A percentile compares a stretch with the other conserved stretches of the same genome.
These are phyloP conservation scores for Pseudomonodictys pantanalensis DNA, from an alignment of 495 filamentous ascomycete genomes.

Conservation along the genomic window DNA sequence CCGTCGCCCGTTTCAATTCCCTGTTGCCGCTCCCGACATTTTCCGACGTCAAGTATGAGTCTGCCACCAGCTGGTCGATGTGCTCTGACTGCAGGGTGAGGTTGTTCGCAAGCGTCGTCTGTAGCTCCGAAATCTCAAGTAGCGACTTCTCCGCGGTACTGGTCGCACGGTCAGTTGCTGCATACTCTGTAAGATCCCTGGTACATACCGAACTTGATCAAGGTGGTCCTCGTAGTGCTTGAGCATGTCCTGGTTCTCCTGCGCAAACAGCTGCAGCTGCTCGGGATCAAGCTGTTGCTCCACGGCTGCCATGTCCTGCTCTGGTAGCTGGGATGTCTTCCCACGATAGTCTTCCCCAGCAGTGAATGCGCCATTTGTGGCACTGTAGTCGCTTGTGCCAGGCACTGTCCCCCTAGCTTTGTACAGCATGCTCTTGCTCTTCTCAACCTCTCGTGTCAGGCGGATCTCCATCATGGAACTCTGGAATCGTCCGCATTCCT, in stretches of 20 bases:
- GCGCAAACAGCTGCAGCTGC: constrained; percentile 87
- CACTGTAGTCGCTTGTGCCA: constrained; percentile 24
- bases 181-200: background rate
- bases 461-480: constrained; percentile 87
- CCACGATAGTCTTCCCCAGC: constrained; percentile 5
- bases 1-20: constrained; percentile 80
- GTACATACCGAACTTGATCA: constrained; percentile 76
- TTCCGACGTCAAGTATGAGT: constrained; percentile 73
- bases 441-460: constrained; percentile 78
- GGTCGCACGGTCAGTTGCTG: constrained; percentile 3
- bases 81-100: constrained; percentile 79
- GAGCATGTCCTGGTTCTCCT: constrained; percentile 89
- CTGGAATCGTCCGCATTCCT: constrained; percentile 73
- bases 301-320: constrained; percentile 50
- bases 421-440: constrained; percentile 80
- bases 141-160: constrained; percentile 89
- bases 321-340: constrained; percentile 21
- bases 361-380: constrained; percentile 10
- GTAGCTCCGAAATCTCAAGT: constrained; percentile 87
- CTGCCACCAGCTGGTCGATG: constrained; percentile 83
- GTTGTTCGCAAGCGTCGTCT: constrained; percentile 81
- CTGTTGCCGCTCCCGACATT: constrained; percentile 89
- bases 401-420: constrained; percentile 51
- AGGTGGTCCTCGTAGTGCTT: constrained; percentile 87
- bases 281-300: constrained; percentile 69